These are phyloP conservation scores for Ballota nigra DNA, from an alignment of 257 asterid species.

Conservation along the genomic window DNA sequence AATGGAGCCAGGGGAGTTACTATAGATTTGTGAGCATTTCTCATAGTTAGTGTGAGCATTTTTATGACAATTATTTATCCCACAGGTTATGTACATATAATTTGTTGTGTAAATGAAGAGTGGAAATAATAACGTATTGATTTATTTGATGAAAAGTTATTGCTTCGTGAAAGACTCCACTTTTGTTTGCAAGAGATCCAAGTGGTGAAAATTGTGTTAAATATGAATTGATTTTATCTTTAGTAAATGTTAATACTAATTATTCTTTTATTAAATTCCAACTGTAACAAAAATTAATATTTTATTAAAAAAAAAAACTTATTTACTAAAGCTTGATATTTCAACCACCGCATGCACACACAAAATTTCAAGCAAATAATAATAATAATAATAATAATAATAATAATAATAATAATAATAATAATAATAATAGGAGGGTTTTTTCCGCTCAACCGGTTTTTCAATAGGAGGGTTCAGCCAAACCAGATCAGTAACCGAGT, in stretches of 20 bases:
- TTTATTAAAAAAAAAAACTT: neutral
- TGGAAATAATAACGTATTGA: neutral
- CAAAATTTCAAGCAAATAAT: too few relatives aligned
- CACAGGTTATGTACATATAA: conserved; percentile 18
- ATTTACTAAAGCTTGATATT: neutral
- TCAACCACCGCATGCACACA: too few relatives aligned
- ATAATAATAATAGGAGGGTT: too few relatives aligned
- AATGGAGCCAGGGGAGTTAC: conserved; percentile 74
- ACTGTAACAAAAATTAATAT: too few relatives aligned
- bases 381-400: too few relatives aligned
- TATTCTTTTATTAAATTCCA: too few relatives aligned
- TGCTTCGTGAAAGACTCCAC: neutral
- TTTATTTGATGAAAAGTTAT: neutral
- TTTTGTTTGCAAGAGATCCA: neutral
- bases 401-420: too few relatives aligned
- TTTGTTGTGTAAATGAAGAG: conserved; percentile 11
- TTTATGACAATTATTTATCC: neutral
- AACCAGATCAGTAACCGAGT: too few relatives aligned
- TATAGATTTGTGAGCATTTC: conserved; percentile 39
- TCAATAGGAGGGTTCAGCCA: too few relatives aligned
- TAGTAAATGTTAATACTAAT: too few relatives aligned
- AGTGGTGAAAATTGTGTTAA: too few relatives aligned
- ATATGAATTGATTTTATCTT: too few relatives aligned
- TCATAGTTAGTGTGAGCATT: neutral
- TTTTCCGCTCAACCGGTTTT: neutral